These are phyloP conservation scores for Penicillium antarcticum DNA, from an alignment of 495 filamentous ascomycete species.

Conservation along the genomic window DNA sequence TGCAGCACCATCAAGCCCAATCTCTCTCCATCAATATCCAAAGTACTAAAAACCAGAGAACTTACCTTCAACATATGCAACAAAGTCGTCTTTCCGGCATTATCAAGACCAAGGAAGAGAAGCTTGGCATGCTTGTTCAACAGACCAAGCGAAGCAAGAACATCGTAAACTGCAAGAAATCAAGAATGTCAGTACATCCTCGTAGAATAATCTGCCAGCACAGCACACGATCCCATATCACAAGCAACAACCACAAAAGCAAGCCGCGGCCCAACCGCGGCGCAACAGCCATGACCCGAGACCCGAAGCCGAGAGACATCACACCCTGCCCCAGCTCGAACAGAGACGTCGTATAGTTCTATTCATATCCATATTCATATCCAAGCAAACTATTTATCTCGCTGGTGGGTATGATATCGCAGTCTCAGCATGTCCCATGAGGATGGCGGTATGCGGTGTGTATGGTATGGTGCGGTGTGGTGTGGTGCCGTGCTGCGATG, in stretches of 20 bases:
- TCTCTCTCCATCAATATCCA: neutral
- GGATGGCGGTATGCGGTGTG: neutral
- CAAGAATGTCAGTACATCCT: conserved; percentile 9
- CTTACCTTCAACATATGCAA: conserved; percentile 90
- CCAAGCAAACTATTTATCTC: neutral
- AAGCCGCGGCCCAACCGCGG: conserved; percentile 7
- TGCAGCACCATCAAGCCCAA: neutral
- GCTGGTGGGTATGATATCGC: neutral
- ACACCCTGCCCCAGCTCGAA: too few species aligned
- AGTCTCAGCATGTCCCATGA: neutral
- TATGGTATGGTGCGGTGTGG: neutral
- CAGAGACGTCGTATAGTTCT: too few species aligned
- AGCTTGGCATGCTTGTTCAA: conserved; percentile 97
- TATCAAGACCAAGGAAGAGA: conserved; percentile 91
- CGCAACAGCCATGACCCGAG: too few species aligned
- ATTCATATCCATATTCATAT: too few species aligned
- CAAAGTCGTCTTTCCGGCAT: conserved; percentile 95
- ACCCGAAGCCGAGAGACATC: too few species aligned
- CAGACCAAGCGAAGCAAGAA: conserved; percentile 85
- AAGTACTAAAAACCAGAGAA: neutral
- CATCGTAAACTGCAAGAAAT: conserved; percentile 74
- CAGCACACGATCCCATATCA: conserved; percentile 13
- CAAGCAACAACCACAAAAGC: conserved; percentile 3
- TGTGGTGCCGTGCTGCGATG: conserved; percentile 8
- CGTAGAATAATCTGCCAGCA: neutral